A percentile compares a stretch with the other conserved stretches of the same genome.
Evolutionary conservation across 2,329 filamentous ascomycete species (phyloP).

Genomic region (Cryoendolithus antarcticus): DNA sequence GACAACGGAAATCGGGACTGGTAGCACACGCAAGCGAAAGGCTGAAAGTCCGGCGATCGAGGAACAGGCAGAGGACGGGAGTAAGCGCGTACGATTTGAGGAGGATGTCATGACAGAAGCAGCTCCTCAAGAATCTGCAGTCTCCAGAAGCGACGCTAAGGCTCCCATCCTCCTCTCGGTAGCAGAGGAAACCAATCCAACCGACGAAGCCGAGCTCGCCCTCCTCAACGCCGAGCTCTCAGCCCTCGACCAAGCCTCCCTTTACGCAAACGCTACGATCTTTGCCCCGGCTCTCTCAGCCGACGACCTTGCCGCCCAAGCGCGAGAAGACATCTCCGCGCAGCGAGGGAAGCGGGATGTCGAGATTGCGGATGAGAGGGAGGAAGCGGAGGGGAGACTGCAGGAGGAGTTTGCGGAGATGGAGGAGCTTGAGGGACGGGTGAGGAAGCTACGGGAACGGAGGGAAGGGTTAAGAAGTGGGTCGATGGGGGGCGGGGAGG

Average conservation of each 20-base stretch:
- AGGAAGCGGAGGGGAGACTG: slow-evolving; percentile 33
- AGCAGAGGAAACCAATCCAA: slow-evolving; percentile 22
- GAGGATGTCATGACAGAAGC: not conserved
- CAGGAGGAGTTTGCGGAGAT: slow-evolving; percentile 40
- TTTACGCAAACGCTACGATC: slow-evolving; percentile 26
- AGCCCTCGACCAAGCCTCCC: slow-evolving; percentile 18
- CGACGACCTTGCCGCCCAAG: slow-evolving; percentile 34
- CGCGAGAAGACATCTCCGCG: slow-evolving; percentile 30
- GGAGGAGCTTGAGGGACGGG: slow-evolving; percentile 35
- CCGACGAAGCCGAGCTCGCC: slow-evolving; percentile 39
- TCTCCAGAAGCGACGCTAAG: not conserved
- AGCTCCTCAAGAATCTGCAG: not conserved
- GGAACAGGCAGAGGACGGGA: slow-evolving; percentile 10
- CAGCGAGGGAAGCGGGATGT: slow-evolving; percentile 31
- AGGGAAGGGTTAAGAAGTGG: slow-evolving; percentile 27
- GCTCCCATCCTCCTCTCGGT: slow-evolving; percentile 6
- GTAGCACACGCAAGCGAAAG: slow-evolving; percentile 42
- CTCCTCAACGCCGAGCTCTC: slow-evolving; percentile 78
- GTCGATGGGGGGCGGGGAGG: too few species aligned
- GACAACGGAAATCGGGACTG: slow-evolving; percentile 11
- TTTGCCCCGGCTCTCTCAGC: slow-evolving; percentile 35
- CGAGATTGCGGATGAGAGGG: slow-evolving; percentile 36
- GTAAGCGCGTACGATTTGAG: slow-evolving; percentile 6
- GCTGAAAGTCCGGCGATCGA: slow-evolving; percentile 16
- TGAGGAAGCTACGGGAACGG: slow-evolving; percentile 33